Evolutionary conservation across 805 yeast genomes (phyloP).

Genomic region (Barnettozyma californica): DNA sequence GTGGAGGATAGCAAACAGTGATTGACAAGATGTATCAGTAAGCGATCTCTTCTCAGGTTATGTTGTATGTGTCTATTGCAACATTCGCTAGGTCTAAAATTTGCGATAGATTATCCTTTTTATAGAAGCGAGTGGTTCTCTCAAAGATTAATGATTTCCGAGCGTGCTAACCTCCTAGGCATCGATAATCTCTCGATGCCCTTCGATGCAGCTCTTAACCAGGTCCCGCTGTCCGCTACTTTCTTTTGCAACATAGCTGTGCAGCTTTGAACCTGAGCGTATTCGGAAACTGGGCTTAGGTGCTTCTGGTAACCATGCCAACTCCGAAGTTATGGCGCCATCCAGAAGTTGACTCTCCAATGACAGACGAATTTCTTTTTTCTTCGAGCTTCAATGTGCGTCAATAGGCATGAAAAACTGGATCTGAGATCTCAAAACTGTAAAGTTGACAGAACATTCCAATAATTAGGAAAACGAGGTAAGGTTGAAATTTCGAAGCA

Average conservation of each 20-base stretch:
- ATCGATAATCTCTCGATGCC: neutral
- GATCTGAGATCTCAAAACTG: neutral
- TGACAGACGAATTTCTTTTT: neutral
- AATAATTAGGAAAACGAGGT: neutral
- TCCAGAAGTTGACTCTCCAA: neutral
- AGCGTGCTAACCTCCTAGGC: neutral
- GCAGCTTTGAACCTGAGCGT: neutral
- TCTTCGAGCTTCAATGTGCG: neutral
- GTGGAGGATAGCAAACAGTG: neutral
- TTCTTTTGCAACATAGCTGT: neutral
- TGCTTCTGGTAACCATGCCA: neutral
- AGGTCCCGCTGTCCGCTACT: neutral
- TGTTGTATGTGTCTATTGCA: too few relatives aligned
- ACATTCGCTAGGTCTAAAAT: neutral
- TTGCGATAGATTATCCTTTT: neutral
- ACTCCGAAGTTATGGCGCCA: neutral
- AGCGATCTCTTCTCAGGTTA: neutral
- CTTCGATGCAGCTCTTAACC: neutral
- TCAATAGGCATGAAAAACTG: neutral
- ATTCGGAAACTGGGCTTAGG: too few relatives aligned
- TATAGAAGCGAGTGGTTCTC: neutral
- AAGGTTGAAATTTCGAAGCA: too few relatives aligned
- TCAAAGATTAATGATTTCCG: neutral
- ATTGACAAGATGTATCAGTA: too few relatives aligned
- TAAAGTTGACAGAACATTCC: neutral